These are phyloP conservation scores for Fusarium camptoceras DNA, from an alignment of 2,329 filamentous ascomycete species.

Conservation along the genomic window DNA sequence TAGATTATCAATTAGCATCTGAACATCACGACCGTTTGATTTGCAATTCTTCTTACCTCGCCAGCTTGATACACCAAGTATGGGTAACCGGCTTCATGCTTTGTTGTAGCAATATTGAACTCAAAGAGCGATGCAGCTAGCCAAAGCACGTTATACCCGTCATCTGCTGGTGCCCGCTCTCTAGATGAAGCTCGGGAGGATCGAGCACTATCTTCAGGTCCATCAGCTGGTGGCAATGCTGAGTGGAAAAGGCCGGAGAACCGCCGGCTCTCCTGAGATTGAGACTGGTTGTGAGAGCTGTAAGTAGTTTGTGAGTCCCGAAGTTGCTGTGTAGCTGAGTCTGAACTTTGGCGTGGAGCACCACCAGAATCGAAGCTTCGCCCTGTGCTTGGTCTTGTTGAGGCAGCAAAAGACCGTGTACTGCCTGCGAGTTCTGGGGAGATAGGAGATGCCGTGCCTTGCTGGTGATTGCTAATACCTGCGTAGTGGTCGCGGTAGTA, in stretches of 20 bases:
- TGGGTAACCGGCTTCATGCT: constrained; percentile 93
- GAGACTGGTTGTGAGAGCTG: constrained; percentile 60
- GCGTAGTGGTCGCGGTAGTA: constrained; percentile 63
- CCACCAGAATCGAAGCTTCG: constrained; percentile 68
- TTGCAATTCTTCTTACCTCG: constrained; percentile 69
- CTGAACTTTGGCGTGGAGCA: constrained; percentile 63
- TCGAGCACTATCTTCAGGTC: constrained; percentile 63
- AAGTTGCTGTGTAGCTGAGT: constrained; percentile 59
- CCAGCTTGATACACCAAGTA: constrained; percentile 96
- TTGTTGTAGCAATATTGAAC: constrained; percentile 94
- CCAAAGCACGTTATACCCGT: constrained; percentile 82
- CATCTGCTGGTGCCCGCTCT: constrained; percentile 64
- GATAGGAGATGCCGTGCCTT: constrained; percentile 68
- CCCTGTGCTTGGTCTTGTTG: constrained; percentile 68
- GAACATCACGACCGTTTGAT: neutral
- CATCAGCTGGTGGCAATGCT: constrained; percentile 83
- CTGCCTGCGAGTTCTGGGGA: constrained; percentile 65
- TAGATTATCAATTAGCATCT: constrained; percentile 47
- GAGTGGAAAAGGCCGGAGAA: constrained; percentile 87
- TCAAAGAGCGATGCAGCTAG: constrained; percentile 94
- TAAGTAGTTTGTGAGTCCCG: constrained; percentile 69
- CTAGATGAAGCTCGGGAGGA: constrained; percentile 70
- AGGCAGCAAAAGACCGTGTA: constrained; percentile 60
- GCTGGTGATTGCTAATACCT: constrained; percentile 48
- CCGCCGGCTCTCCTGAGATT: constrained; percentile 62